Percentiles rank a stretch among this genome's conserved stretches.
phyloP scores from a whole-genome alignment of 2,329 filamentous ascomycete genomes.

The Xylaria polymorpha region DNA sequence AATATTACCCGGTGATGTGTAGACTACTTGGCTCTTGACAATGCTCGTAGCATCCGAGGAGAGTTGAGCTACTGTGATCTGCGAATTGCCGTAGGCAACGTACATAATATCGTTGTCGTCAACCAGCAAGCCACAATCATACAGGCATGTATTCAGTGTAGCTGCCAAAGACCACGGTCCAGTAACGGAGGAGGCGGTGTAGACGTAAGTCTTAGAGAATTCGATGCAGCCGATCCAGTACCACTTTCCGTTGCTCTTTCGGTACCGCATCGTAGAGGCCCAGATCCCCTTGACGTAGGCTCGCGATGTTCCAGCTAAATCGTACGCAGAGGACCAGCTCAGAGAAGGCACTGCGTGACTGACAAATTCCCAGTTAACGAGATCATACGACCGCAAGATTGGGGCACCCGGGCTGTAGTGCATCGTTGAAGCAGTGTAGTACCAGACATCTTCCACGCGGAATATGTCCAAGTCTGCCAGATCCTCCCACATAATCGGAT shows the following conservation, averaged over 20 bases:
- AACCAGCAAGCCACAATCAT: constrained; percentile 67
- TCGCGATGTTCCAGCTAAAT: constrained; percentile 30
- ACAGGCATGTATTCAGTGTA: constrained; percentile 60
- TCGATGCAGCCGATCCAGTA: constrained; percentile 66
- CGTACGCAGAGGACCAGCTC: constrained; percentile 37
- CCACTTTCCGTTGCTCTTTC: constrained; percentile 40
- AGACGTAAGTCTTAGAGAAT: constrained; percentile 63
- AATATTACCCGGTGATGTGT: constrained; percentile 29
- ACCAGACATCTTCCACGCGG: constrained; percentile 52
- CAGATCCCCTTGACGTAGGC: constrained; percentile 45
- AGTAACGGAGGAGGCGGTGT: constrained; percentile 56
- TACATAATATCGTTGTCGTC: constrained; percentile 70
- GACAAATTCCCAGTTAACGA: constrained; percentile 58
- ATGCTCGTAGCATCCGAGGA: constrained; percentile 59
- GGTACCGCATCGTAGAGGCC: constrained; percentile 43
- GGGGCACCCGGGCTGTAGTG: constrained; percentile 63
- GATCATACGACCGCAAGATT: constrained; percentile 61
- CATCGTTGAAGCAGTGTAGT: constrained; percentile 63
- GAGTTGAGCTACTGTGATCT: constrained; percentile 64
- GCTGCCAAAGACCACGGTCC: constrained; percentile 58
- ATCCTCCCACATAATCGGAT: constrained; percentile 63
- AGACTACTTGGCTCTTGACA: constrained; percentile 51
- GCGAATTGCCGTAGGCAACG: constrained; percentile 63
- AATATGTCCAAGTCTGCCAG: constrained; percentile 63
- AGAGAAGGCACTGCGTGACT: constrained; percentile 52